Evolutionary conservation across 345 rosid genomes (phyloP), one percentile per base, ranked within the genome.

Genomic region (Camelina sativa): DNA sequence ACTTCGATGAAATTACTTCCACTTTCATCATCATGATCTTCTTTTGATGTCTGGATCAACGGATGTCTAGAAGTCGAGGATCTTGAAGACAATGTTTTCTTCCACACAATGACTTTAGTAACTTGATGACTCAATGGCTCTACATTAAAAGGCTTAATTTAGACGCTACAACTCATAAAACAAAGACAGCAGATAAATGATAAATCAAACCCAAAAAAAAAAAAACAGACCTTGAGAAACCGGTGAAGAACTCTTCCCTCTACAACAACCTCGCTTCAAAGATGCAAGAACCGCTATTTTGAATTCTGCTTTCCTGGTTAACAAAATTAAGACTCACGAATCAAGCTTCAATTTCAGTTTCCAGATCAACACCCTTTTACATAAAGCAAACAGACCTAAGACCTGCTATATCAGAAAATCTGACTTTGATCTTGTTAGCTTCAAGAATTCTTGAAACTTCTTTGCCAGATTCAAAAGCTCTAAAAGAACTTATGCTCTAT

Each of bases 381-480:
- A 62, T 1, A 41, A 61, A 16, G 54, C 13, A 40, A 60, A 75
- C 58, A 76, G 56, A 65, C 30, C 7, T 6, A 38, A 69, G 79
- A 91, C 98, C 95, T 82, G 89, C 82, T 20, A 83, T 65, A 71
- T 87, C 89, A 3, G 88, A 72, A 64, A 80, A 88, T 62, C 92
- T 85, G 50, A 94, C 89, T 80, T 85, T 87, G 77, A 91, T 85
- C 76, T 86, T 86, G 78, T 78, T 85, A 25, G 91, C 85, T 80
- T 94, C 97, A 11, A 94, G 93, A 95, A 94, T 88, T 77, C 95
- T 85, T 7, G 90, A 90, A 46, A 91, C 84, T 75, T 94, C 95
- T 85, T 71, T 90, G 12, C 98, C 97, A 9, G 96, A 88, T 67
- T 94, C 98, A 8, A 93, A 91, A 16, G 97, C 96, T 84, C 91